phyloP scores from a whole-genome alignment of 148 eudicot species.

The Suaeda aralocaspica region DNA sequence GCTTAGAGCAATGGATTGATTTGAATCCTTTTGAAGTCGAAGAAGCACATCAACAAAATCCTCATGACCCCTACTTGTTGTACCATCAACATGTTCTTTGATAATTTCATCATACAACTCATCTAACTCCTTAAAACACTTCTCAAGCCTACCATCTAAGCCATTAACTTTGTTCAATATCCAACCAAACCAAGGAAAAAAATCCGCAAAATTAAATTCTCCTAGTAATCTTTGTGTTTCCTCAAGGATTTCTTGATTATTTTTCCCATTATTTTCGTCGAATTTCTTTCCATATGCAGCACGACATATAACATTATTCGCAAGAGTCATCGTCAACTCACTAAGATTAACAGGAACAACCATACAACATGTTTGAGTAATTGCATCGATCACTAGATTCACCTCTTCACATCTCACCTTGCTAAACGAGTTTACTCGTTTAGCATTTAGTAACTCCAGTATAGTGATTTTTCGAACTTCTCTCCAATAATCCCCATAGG shows the following conservation, averaged over 20 bases:
- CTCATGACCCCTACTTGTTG: conserved; percentile 26
- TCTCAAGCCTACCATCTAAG: conserved; percentile 36
- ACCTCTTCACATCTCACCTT: conserved; percentile 37
- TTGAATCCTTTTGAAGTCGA: conserved; percentile 42
- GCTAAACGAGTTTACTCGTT: conserved; percentile 39
- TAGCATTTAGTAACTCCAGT: conserved; percentile 36
- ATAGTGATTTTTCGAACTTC: conserved; percentile 36
- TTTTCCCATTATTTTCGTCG: conserved; percentile 12
- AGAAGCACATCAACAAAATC: conserved; percentile 52
- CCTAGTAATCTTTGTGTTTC: conserved; percentile 35
- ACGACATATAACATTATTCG: conserved; percentile 41
- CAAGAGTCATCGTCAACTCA: conserved; percentile 26
- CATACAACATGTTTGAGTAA: not conserved
- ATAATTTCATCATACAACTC: conserved; percentile 34
- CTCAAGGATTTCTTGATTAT: conserved; percentile 25
- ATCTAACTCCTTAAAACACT: conserved; percentile 32
- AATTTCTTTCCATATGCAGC: conserved; percentile 38
- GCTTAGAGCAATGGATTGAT: conserved; percentile 24
- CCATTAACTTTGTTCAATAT: conserved; percentile 49
- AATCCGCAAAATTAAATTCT: conserved; percentile 51
- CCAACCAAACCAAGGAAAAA: conserved; percentile 52
- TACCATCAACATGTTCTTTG: conserved; percentile 33
- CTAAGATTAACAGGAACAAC: conserved; percentile 32
- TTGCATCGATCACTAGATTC: conserved; percentile 24
- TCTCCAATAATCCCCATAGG: conserved; percentile 49